Evolutionary conservation across 371 early-diverging fungal genomes (phyloP), one percentile per base, ranked within the genome.

Genomic region (Syncephalastrum racemosum): DNA sequence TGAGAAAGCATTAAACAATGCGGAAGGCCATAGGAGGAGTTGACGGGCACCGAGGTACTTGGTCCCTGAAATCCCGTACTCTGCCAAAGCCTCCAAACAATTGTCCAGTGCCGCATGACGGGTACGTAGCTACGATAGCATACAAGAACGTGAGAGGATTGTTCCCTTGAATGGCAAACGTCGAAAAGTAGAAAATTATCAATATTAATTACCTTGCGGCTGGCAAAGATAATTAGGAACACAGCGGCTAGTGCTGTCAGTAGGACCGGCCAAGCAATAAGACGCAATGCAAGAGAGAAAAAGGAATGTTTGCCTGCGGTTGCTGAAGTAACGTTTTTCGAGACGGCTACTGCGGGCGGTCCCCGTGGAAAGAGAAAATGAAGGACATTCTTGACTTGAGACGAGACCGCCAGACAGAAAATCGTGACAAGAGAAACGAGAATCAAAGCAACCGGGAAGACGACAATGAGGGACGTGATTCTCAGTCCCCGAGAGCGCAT

Each of bases 401-500:
- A 25, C 23, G 51, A 53, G 18, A 61, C 24, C 19, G 61, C 55
- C 8, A 61, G 45, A 46, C 53, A 51, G 46, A 55, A 45, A 46
- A 61, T 61, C 44, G 53, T 40, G 16, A 61, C 50, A 40, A 61
- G 61, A 19, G 61, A 61, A 39, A 53, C 52, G 51, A 61, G 61
- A 43, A 61, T 61, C 41, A 61, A 53, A 20, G 53, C 36, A 39
- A 61, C 61, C 13, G 61, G 61, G 16, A 50, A 61, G 19, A 48
- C 61, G n/a, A 61, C 61, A 20, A 61, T 61, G 22, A 61, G 31
- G 20, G 61, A 61, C 19, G 61, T 61, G 39, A 61, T 61, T 25
- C 56, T 50, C 36, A 61, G 36, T 27, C 56, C 61, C 56, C 61
- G 50, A 20, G 58, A 58, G 19, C 8, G 1, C 39, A 41, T 31